Evolutionary conservation across 306 rosid species (phyloP).

Genomic region (Psophocarpus tetragonolobus): DNA sequence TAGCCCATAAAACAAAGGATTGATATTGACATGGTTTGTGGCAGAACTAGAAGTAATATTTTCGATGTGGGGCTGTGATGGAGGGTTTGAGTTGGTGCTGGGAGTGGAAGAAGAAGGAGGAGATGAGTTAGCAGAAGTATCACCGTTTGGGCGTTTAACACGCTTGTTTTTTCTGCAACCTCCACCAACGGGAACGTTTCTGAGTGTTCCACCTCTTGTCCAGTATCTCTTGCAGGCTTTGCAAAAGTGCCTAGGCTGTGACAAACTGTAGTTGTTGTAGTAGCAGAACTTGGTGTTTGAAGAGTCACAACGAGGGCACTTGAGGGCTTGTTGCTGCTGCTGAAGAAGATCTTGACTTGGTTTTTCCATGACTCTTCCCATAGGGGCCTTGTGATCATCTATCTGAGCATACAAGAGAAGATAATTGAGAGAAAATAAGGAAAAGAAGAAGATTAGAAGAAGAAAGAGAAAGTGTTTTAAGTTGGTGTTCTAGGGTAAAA

Average conservation of each 20-base stretch:
- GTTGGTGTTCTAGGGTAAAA: conserved; percentile 57
- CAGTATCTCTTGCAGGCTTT: conserved; percentile 97
- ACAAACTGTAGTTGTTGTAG: conserved; percentile 93
- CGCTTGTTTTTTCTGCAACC: conserved; percentile 97
- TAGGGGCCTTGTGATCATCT: conserved; percentile 52
- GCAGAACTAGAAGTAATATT: conserved; percentile 19
- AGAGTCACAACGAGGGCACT: conserved; percentile 95
- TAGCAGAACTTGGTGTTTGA: conserved; percentile 95
- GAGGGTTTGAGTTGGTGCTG: conserved; percentile 42
- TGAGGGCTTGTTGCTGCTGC: conserved; percentile 54
- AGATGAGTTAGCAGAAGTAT: conserved; percentile 15
- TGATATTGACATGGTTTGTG: conserved; percentile 38
- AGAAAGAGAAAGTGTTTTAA: conserved; percentile 34
- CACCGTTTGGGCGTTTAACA: conserved; percentile 50
- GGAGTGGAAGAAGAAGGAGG: conserved; percentile 52
- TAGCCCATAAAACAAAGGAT: conserved; percentile 64
- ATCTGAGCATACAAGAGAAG: conserved; percentile 36
- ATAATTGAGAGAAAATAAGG: background rate
- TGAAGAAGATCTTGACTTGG: conserved; percentile 60
- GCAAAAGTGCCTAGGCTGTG: conserved; percentile 95
- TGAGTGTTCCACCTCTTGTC: conserved; percentile 92
- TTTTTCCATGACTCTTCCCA: conserved; percentile 70
- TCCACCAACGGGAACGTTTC: conserved; percentile 97
- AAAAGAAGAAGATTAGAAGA: background rate
- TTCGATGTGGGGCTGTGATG: conserved; percentile 50